Percentiles rank a stretch among this genome's conserved stretches.
These are phyloP conservation scores for Penicillium samsonianum DNA, from an alignment of 495 filamentous ascomycete species.

Conservation along the genomic window DNA sequence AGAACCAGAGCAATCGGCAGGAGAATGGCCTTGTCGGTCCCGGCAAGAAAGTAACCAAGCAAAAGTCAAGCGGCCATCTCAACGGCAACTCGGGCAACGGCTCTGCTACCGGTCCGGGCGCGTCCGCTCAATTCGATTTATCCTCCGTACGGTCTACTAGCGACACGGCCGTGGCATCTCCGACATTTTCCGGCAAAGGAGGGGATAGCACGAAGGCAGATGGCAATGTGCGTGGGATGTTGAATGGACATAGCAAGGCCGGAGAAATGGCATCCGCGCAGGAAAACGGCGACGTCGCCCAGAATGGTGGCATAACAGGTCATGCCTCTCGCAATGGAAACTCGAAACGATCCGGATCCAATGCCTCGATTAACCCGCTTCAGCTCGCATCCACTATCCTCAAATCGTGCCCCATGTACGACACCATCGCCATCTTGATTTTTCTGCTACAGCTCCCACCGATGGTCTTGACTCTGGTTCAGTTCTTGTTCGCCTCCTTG, in stretches of 20 bases:
- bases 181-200: conserved; percentile 41
- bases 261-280: conserved; percentile 45
- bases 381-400: conserved; percentile 82
- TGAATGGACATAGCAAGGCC: conserved; percentile 45
- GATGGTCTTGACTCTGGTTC: conserved; percentile 83
- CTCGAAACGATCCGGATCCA: conserved; percentile 63
- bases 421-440: conserved; percentile 97
- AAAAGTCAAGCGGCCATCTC: conserved; percentile 63
- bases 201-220: conserved; percentile 39
- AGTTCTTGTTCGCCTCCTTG: conserved; percentile 88
- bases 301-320: conserved; percentile 36
- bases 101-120: conserved; percentile 40
- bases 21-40: conserved; percentile 86
- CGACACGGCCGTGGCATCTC: conserved; percentile 39
- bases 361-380: conserved; percentile 63
- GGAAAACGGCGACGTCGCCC: conserved; percentile 38
- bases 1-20: conserved; percentile 70
- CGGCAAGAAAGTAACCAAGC: conserved; percentile 75
- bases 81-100: conserved; percentile 57
- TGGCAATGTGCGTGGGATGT: conserved; percentile 38
- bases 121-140: conserved; percentile 48
- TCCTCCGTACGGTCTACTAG: conserved; percentile 43
- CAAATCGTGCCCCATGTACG: conserved; percentile 83
- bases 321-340: conserved; percentile 40
- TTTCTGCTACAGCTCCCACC: conserved; percentile 95